Base-by-base conservation (phyloP, 768 basidiomycete species). In the Pleurotus eryngii region DNA sequence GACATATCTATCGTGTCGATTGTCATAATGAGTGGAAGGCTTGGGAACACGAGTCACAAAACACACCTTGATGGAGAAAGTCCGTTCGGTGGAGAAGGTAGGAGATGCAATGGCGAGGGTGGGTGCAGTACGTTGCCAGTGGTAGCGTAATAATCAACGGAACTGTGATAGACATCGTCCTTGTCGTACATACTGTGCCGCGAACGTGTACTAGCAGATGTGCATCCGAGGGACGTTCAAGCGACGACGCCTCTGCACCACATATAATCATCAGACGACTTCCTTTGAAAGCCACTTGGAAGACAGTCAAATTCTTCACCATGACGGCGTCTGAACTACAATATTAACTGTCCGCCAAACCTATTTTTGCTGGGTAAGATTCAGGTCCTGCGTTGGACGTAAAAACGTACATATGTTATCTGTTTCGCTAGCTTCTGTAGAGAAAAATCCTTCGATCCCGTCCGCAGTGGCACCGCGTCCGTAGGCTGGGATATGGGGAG, bases 1-100 rank as follows among this genome's bases (percentile, higher is more conserved):
- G 56, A 83, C 67, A 64, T 79, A 82, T 63, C 77, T 80, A 60
- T 45, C 39, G n/a, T n/a, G 17, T 27, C 17, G 30, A 26, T 26
- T 26, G 24, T n/a, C 9, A 11, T 4, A 9, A 35, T 35, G 11
- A 35, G 30, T 35, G 30, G 30, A 35, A 35, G 30, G 30, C 30
- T 35, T 35, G 11, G 24, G 30, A 35, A 9, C 30, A 35, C 8
- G 11, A 35, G 30, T 35, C 30, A 11, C 30, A 11, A 35, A 11
- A 35, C 30, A n/a, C 39, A 54, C 51, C 42, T 54, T 17, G 35
- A 42, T 22, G 51, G 51, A 4, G 39, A 39, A 22, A 54, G 39
- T 17, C 35, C 51, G n/a, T 24, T 40, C 11, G 51, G 39, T 9
- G 51, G 51, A 42, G 39, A 18, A 14, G 51, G 39, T 42, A 42